These are phyloP conservation scores for Neurospora africana DNA, from an alignment of 495 filamentous ascomycete genomes.

Conservation along the genomic window DNA sequence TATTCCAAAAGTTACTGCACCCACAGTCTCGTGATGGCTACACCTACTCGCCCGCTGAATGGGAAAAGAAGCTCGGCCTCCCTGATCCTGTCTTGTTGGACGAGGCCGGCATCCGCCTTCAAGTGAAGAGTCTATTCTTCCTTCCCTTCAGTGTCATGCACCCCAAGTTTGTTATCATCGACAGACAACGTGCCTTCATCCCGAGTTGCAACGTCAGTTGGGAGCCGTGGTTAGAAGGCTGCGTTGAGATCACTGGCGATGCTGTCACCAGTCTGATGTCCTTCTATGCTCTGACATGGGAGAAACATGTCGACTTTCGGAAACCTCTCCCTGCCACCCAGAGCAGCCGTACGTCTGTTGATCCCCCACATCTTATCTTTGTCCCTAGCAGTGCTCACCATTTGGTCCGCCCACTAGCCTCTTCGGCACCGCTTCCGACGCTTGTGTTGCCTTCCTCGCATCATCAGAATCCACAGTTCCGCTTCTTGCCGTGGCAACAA, in stretches of 20 bases:
- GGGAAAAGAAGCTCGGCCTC: constrained; percentile 48
- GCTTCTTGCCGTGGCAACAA: constrained; percentile 32
- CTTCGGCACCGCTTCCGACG: constrained; percentile 25
- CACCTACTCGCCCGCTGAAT: constrained; percentile 43
- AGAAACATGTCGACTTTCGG: constrained; percentile 7
- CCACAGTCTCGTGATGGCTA: constrained; percentile 45
- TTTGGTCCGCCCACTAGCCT: neutral
- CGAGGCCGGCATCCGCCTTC: constrained; percentile 44
- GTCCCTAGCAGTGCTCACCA: constrained; percentile 11
- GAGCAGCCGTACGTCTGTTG: neutral
- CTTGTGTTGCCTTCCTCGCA: constrained; percentile 60
- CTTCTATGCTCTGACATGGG: constrained; percentile 55
- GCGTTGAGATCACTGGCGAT: constrained; percentile 47
- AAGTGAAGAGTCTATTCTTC: constrained; percentile 61
- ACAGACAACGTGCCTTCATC: constrained; percentile 47
- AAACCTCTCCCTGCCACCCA: neutral
- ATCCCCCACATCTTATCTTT: neutral
- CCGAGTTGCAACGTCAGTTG: constrained; percentile 69
- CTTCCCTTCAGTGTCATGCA: constrained; percentile 68
- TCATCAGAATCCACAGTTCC: constrained; percentile 49
- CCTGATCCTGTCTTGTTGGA: constrained; percentile 40
- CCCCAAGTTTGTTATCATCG: constrained; percentile 63
- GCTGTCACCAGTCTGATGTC: constrained; percentile 42
- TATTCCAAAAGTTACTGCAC: constrained; percentile 62
- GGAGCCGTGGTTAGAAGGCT: constrained; percentile 68